A percentile compares a stretch with the other conserved stretches of the same genome.
phyloP scores from a whole-genome alignment of 2,329 filamentous ascomycete species.

The Raffaelea albimanens region DNA sequence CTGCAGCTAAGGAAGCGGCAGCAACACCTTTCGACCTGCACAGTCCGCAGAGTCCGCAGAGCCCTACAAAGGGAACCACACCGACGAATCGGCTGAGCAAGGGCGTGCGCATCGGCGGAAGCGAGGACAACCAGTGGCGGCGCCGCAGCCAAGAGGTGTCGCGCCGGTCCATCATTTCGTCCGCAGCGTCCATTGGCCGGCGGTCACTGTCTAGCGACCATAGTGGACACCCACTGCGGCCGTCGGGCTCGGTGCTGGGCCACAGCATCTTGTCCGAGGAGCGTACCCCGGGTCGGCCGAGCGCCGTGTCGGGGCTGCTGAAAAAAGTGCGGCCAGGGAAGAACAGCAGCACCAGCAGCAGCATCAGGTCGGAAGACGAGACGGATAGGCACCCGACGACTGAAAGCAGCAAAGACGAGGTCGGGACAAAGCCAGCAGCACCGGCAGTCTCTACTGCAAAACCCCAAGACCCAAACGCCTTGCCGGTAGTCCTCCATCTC shows the following conservation, averaged over 20 bases:
- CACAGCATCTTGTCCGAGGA: too few species aligned
- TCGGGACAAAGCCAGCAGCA: background rate
- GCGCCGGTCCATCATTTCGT: conserved; percentile 24
- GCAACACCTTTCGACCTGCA: conserved; percentile 18
- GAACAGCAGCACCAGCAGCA: conserved; percentile 7
- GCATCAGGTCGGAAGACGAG: conserved; percentile 12
- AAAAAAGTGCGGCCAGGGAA: conserved; percentile 26
- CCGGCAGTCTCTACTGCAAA: too few species aligned
- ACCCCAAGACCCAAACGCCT: conserved; percentile 4
- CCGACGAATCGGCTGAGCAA: conserved; percentile 16
- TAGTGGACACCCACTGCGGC: background rate
- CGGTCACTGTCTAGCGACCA: background rate
- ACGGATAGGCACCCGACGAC: too few species aligned
- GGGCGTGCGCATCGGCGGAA: conserved; percentile 40
- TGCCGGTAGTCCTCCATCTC: conserved; percentile 24
- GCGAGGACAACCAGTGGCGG: conserved; percentile 27
- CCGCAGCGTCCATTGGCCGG: background rate
- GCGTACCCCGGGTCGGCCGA: too few species aligned
- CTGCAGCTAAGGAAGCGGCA: conserved; percentile 7
- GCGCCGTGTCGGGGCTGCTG: conserved; percentile 35
- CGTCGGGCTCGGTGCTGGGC: too few species aligned
- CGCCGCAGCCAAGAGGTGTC: conserved; percentile 8
- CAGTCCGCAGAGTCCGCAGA: conserved; percentile 13
- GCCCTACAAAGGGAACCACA: conserved; percentile 14
- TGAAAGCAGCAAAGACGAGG: too few species aligned